Percentiles rank a stretch among this genome's conserved stretches.
Evolutionary conservation across 768 basidiomycete species (phyloP).

Genomic region (Termitomyces titanicus): DNA sequence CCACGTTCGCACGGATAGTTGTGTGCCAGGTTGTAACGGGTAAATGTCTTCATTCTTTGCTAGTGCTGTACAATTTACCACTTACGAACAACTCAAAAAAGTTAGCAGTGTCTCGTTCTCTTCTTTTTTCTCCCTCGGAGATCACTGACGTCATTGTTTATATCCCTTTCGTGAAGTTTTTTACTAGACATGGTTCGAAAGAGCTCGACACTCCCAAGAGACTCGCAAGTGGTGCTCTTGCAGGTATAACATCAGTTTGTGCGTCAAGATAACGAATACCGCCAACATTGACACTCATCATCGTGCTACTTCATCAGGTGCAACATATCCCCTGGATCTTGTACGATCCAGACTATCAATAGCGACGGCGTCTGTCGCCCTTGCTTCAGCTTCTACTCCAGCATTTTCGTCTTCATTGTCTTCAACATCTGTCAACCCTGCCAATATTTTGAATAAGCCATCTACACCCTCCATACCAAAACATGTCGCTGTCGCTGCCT

Average conservation of each 20-base stretch:
- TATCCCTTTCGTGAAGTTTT: slow-evolving; percentile 45
- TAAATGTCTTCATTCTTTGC: neutral
- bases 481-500: slow-evolving; percentile 39
- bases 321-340: slow-evolving; percentile 92
- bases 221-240: slow-evolving; percentile 81
- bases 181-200: slow-evolving; percentile 64
- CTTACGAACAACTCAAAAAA: slow-evolving; percentile 90
- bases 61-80: slow-evolving; percentile 81
- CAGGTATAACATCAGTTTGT: slow-evolving; percentile 95
- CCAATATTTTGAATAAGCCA: slow-evolving; percentile 22
- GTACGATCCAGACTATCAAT: slow-evolving; percentile 91
- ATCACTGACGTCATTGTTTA: slow-evolving; percentile 27
- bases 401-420: slow-evolving; percentile 13
- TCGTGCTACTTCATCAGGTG: slow-evolving; percentile 37
- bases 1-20: neutral
- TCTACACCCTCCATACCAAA: slow-evolving; percentile 23
- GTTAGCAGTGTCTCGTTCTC: slow-evolving; percentile 31
- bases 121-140: neutral
- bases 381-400: slow-evolving; percentile 19
- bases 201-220: slow-evolving; percentile 88
- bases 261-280: slow-evolving; percentile 27
- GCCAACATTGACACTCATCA: neutral
- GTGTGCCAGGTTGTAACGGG: slow-evolving; percentile 1
- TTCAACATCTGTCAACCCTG: slow-evolving; percentile 18
- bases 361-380: slow-evolving; percentile 76